Percentiles rank a stretch among this genome's conserved stretches.
phyloP scores from a whole-genome alignment of 164 flowering plant species.

The Taxillus chinensis region DNA sequence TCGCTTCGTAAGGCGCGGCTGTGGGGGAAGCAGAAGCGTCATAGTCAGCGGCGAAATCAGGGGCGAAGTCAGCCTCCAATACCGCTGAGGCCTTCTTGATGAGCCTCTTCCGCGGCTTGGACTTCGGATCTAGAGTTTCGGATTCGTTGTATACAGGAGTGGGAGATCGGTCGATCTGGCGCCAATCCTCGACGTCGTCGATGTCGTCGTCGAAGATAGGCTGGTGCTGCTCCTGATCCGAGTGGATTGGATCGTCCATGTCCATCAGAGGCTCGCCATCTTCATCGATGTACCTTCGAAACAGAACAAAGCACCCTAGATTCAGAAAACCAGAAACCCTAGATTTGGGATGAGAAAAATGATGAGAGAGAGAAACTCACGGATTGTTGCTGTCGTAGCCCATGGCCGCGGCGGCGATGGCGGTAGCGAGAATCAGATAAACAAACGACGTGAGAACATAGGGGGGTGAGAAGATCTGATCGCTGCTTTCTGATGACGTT shows the following conservation, averaged over 20 bases:
- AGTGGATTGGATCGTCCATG: constrained; percentile 38
- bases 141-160: constrained; percentile 9
- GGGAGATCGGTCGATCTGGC: constrained; percentile 38
- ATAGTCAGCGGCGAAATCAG: not conserved
- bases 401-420: no score
- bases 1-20: constrained; percentile 16
- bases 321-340: constrained; percentile 10
- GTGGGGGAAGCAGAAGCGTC: constrained; percentile 11
- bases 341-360: constrained; percentile 1
- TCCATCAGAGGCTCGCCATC: constrained; percentile 92
- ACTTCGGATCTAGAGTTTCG: constrained; percentile 13
- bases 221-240: constrained; percentile 30
- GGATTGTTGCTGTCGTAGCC: no score
- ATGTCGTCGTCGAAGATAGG: constrained; percentile 20
- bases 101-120: constrained; percentile 65
- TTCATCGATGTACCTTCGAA: constrained; percentile 69
- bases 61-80: not conserved
- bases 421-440: no score
- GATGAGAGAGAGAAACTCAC: not conserved
- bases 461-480: no score
- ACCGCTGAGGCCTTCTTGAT: constrained; percentile 35
- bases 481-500: no score
- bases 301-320: constrained; percentile 1
- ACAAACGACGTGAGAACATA: no score
- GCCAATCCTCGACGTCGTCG: constrained; percentile 30